A percentile compares a stretch with the other conserved stretches of the same genome.
These are phyloP conservation scores for Colletotrichum sp. DNA, from an alignment of 2,329 filamentous ascomycete genomes.

Conservation along the genomic window DNA sequence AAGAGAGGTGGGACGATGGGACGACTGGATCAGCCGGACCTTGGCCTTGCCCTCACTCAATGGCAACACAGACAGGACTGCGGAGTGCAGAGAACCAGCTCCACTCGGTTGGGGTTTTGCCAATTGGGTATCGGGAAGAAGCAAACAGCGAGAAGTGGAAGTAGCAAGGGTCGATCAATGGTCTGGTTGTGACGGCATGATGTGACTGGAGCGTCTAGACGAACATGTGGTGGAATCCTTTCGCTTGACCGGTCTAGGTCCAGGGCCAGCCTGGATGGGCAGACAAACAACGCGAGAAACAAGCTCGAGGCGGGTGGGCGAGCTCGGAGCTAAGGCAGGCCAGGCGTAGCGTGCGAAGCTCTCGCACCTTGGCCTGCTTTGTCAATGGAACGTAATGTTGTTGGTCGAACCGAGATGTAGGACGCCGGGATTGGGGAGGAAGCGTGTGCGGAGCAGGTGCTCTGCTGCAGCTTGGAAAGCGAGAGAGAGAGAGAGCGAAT, in stretches of 20 bases:
- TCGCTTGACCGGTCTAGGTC: constrained; percentile 1
- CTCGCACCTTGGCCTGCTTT: neutral
- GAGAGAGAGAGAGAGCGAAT: neutral
- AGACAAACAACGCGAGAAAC: neutral
- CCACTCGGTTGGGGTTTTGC: neutral
- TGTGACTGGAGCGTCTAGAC: constrained; percentile 22
- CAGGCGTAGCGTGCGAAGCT: neutral
- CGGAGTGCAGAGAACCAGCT: constrained; percentile 8
- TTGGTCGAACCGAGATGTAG: neutral
- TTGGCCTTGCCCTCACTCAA: neutral
- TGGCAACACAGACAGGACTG: neutral
- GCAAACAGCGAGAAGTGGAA: neutral
- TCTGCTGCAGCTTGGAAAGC: neutral
- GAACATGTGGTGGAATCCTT: constrained; percentile 20
- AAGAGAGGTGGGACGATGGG: constrained; percentile 10
- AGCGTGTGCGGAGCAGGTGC: neutral
- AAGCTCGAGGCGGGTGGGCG: neutral
- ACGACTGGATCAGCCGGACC: constrained; percentile 13
- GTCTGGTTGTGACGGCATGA: constrained; percentile 7
- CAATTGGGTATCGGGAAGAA: neutral
- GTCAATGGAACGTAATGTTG: neutral
- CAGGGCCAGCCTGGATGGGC: neutral
- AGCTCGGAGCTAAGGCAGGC: neutral
- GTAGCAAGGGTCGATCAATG: constrained; percentile 5
- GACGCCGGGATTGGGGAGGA: neutral